Percentiles rank a stretch among this genome's conserved stretches.
phyloP scores from a whole-genome alignment of 2,329 filamentous ascomycete species.

The Thielaviopsis musarum region DNA sequence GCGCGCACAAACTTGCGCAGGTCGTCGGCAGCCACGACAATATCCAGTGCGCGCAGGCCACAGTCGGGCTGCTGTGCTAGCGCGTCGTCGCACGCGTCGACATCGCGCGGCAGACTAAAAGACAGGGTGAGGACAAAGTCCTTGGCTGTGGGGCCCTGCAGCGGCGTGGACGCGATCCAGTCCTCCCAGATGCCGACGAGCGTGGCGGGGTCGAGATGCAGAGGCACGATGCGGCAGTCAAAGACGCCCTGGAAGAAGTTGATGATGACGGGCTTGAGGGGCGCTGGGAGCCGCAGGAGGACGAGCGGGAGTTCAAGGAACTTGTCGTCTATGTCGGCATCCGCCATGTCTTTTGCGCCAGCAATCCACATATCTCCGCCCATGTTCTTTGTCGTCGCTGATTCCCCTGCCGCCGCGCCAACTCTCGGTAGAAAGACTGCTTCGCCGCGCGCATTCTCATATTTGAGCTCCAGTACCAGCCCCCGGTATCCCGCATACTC shows the following conservation, averaged over 20 bases:
- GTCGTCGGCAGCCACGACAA: constrained; percentile 33
- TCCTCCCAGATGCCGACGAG: constrained; percentile 33
- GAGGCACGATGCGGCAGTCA: constrained; percentile 36
- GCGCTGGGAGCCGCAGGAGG: constrained; percentile 36
- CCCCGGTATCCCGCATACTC: constrained; percentile 12
- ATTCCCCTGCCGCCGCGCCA: background rate
- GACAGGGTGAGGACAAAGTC: constrained; percentile 35
- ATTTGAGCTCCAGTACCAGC: constrained; percentile 31
- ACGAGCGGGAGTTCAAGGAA: constrained; percentile 36
- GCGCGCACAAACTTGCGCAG: constrained; percentile 28
- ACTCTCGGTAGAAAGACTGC: constrained; percentile 31
- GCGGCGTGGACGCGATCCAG: constrained; percentile 26
- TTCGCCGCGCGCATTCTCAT: constrained; percentile 34
- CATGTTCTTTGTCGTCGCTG: background rate
- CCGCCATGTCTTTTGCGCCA: background rate
- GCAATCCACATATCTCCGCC: background rate
- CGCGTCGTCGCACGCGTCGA: background rate
- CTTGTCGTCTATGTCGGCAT: constrained; percentile 12
- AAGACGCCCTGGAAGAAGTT: constrained; percentile 36
- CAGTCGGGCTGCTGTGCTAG: constrained; percentile 21
- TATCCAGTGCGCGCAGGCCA: constrained; percentile 29
- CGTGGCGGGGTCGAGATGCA: constrained; percentile 33
- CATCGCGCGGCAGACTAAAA: constrained; percentile 26
- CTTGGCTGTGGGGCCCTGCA: constrained; percentile 21
- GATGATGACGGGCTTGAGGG: constrained; percentile 31